Percentiles rank a stretch among this genome's conserved stretches.
These are phyloP conservation scores for Schizophyllum amplum DNA, from an alignment of 1,284 basidiomycete species.

Conservation along the genomic window DNA sequence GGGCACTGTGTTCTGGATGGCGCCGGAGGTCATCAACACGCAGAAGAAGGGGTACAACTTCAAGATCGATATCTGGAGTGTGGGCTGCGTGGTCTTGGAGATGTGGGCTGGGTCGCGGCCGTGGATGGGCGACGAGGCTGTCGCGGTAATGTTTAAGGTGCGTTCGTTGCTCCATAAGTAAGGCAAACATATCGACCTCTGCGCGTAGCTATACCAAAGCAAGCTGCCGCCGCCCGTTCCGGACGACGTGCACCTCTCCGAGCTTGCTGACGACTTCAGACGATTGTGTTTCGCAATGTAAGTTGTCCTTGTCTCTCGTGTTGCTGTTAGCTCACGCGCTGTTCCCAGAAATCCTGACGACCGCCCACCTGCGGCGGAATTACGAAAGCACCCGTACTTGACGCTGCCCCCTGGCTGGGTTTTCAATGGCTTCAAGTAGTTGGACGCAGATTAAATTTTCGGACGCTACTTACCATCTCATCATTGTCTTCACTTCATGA, in stretches of 20 bases:
- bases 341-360: constrained; percentile 72
- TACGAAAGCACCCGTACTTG: constrained; percentile 83
- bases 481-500: too few relatives aligned
- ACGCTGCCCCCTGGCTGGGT: constrained; percentile 68
- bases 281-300: constrained; percentile 86
- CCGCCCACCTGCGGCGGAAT: constrained; percentile 78
- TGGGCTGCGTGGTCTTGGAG: constrained; percentile 95
- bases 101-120: constrained; percentile 97
- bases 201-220: constrained; percentile 70
- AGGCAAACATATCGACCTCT: constrained; percentile 3
- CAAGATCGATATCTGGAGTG: constrained; percentile 98
- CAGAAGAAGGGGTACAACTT: constrained; percentile 86
- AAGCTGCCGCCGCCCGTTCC: constrained; percentile 87
- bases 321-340: constrained; percentile 9
- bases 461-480: too few relatives aligned
- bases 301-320: constrained; percentile 18
- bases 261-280: constrained; percentile 81
- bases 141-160: constrained; percentile 93
- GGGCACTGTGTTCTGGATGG: constrained; percentile 99
- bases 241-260: constrained; percentile 66
- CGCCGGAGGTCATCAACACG: constrained; percentile 89
- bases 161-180: too few relatives aligned
- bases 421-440: constrained; percentile 47
- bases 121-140: constrained; percentile 85
- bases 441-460: too few relatives aligned